These are phyloP conservation scores for Phytopythium aichiense DNA, from an alignment of 352 stramenopile species.

Conservation along the genomic window DNA sequence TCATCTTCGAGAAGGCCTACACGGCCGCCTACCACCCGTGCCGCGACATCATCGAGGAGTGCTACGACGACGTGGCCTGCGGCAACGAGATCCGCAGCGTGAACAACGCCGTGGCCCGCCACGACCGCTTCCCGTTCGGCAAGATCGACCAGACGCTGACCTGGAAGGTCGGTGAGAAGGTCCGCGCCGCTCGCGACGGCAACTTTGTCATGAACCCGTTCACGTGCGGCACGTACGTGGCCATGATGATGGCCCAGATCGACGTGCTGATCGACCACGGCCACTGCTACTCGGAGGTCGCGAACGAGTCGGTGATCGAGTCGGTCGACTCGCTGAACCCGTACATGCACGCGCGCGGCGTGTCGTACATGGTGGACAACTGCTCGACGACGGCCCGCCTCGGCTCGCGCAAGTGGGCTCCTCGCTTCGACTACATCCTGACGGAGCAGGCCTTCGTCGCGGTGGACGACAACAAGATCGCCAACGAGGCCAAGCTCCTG, in stretches of 20 bases:
- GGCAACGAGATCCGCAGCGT: conserved; percentile 98
- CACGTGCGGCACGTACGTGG: conserved; percentile 96
- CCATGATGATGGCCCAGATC: conserved; percentile 99
- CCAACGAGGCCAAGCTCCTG: conserved; percentile 85
- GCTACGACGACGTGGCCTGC: conserved; percentile 97
- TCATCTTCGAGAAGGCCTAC: conserved; percentile 94
- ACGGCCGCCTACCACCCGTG: conserved; percentile 93
- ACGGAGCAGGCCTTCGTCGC: conserved; percentile 96
- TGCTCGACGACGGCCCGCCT: conserved; percentile 98
- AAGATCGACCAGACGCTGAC: conserved; percentile 98
- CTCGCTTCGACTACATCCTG: conserved; percentile 98
- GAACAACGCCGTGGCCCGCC: conserved; percentile 95
- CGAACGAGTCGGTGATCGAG: conserved; percentile 99
- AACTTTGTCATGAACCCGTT: conserved; percentile 98
- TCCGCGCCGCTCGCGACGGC: conserved; percentile 91
- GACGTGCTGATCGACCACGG: conserved; percentile 95
- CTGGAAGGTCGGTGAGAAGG: conserved; percentile 96
- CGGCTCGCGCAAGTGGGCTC: conserved; percentile 97
- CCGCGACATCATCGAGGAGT: conserved; percentile 98
- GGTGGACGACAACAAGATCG: conserved; percentile 92
- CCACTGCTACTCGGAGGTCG: conserved; percentile 97
- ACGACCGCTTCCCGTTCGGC: conserved; percentile 94
- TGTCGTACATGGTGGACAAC: conserved; percentile 99
- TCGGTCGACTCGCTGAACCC: conserved; percentile 97
- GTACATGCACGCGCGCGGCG: conserved; percentile 98